Conservation (phyloP, 2,329 filamentous ascomycete genomes). For the Beauveria australis region DNA sequence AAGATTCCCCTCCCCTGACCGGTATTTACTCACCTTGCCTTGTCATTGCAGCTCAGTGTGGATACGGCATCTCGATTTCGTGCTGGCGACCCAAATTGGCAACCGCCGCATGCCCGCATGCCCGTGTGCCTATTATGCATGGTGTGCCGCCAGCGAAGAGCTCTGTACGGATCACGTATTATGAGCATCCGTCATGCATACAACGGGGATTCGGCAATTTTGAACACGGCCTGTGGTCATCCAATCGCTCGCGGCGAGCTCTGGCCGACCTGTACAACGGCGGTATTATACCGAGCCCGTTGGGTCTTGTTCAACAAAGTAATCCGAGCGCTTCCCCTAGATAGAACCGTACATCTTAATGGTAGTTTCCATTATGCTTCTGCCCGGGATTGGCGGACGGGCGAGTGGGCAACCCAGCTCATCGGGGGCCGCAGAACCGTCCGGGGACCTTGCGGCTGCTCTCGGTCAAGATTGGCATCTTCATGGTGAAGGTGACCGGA, state of each 20-base stretch:
- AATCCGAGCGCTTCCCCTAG: no score
- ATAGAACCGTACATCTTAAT: no score
- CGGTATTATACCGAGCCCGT: no score
- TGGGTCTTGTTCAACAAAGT: no score
- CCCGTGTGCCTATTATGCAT: neutral
- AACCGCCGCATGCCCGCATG: neutral
- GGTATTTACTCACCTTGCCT: neutral
- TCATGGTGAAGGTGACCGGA: no score
- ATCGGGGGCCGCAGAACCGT: no score
- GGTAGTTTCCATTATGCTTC: no score
- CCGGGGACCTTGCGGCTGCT: no score
- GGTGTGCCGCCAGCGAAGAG: neutral
- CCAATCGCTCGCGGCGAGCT: neutral
- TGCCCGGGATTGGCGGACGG: no score
- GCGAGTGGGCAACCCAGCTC: no score
- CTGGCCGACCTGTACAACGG: neutral
- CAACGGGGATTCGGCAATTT: neutral
- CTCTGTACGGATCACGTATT: neutral
- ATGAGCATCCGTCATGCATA: neutral
- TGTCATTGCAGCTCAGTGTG: neutral
- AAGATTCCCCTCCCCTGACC: neutral
- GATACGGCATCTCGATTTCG: neutral
- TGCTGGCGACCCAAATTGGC: neutral
- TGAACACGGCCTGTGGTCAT: neutral
- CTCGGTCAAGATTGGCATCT: no score